Conservation (phyloP, 164 flowering plant species). For the Vitis riparia region DNA sequence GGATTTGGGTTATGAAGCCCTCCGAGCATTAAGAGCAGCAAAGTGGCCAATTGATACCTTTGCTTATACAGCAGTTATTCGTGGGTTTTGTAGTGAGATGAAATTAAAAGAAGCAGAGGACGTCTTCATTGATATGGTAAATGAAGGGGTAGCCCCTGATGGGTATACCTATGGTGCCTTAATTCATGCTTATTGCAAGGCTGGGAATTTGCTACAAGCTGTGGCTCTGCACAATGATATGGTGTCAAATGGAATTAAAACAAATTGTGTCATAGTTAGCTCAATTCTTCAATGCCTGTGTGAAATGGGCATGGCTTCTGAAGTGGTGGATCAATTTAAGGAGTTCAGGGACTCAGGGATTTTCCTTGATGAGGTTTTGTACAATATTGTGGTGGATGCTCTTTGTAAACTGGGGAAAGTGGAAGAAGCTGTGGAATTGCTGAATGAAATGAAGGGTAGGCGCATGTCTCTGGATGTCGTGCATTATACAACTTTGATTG, state of each 20-base stretch:
- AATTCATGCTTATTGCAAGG: slow-evolving; percentile 51
- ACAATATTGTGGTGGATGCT: slow-evolving; percentile 59
- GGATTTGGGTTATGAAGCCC: slow-evolving; percentile 40
- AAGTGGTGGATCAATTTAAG: slow-evolving; percentile 45
- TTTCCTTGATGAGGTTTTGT: slow-evolving; percentile 51
- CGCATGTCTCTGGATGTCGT: slow-evolving; percentile 49
- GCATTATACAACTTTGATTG: slow-evolving; percentile 68
- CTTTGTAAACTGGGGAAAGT: slow-evolving; percentile 57
- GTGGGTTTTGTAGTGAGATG: slow-evolving; percentile 60
- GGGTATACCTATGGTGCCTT: slow-evolving; percentile 39
- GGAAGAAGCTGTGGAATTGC: slow-evolving; percentile 53
- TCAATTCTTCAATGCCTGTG: slow-evolving; percentile 58
- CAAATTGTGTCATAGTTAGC: slow-evolving; percentile 57
- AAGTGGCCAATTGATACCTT: slow-evolving; percentile 32
- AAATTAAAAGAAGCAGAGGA: slow-evolving; percentile 56
- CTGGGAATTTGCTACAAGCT: slow-evolving; percentile 41
- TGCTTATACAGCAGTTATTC: slow-evolving; percentile 56
- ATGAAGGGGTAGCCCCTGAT: slow-evolving; percentile 44
- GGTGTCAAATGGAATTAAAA: slow-evolving; percentile 50
- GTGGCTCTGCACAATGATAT: slow-evolving; percentile 42
- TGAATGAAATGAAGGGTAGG: slow-evolving; percentile 57
- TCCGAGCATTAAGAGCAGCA: slow-evolving; percentile 28
- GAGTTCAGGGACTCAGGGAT: slow-evolving; percentile 40
- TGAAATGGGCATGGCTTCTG: slow-evolving; percentile 33
- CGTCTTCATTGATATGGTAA: slow-evolving; percentile 54